Evolutionary conservation across 768 basidiomycete species (phyloP), one percentile per base, ranked within the genome.

Genomic region (Tulasnella sp.): DNA sequence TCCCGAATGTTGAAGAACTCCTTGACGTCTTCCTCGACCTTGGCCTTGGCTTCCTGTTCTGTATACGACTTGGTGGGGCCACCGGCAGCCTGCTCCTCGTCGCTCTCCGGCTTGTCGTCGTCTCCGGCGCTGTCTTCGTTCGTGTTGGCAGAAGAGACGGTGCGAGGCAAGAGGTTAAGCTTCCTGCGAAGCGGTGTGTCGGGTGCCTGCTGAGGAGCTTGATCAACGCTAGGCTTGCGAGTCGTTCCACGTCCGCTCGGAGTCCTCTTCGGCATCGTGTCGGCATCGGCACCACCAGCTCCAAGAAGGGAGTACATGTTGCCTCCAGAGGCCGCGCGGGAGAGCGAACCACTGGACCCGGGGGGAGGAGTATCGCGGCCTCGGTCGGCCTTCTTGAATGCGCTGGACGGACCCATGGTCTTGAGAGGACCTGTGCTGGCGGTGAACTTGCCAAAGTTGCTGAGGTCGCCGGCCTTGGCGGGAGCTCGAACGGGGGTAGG

Each of bases 301-400:
- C 89, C 87, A 74, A 96, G 91, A 90, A 93, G 92, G 32, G 91
- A 91, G 86, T 95, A 95, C 91, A 95, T 95, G 84, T 95, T 96
- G 71, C 90, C 89, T 78, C 85, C 90, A 67, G 95, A 95, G 81
- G 87, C 90, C n/a, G 91, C 90, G 70, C 94, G 90, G 10, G 93
- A 92, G 11, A 97, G 84, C 3, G 39, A 15, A 18, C 35, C 26
- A 18, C 20, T 29, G 32, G 3, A 2, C 51, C 15, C 23, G 5
- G 73, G 73, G 23, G 93, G 88, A n/a, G 84, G 83, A 10, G 87
- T 85, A 80, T 92, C 91, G 9, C 91, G 88, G 37, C 84, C 82
- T 51, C 82, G 81, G 84, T 92, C 91, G 81, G 80, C 83, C 86
- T 91, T 92, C 82, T 88, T 89, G 83, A 96, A 98, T 32, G 96